Evolutionary conservation across 805 yeast species (phyloP).

Genomic region (Teunomyces panamensis): DNA sequence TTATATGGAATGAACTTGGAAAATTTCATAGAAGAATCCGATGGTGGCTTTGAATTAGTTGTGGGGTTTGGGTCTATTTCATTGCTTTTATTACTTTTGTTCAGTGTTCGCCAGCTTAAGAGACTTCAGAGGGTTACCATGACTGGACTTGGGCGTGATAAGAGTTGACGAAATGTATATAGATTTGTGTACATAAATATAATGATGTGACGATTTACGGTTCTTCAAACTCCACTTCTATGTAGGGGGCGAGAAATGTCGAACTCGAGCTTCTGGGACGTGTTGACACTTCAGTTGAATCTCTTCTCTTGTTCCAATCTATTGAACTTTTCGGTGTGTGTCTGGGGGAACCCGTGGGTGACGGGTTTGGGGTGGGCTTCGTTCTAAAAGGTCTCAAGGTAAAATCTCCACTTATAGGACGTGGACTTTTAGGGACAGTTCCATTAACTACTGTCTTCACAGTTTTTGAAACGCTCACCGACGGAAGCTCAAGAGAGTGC

Average conservation of each 20-base stretch:
- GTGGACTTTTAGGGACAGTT: conserved; percentile 16
- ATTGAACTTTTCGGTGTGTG: conserved; percentile 18
- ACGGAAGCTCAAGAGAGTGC: conserved; percentile 5
- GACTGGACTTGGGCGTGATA: conserved; percentile 37
- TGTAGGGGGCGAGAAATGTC: conserved; percentile 20
- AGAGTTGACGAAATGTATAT: not conserved
- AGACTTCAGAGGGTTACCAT: conserved; percentile 73
- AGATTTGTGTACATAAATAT: not conserved
- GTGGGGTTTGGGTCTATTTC: conserved; percentile 44
- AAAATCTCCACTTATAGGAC: conserved; percentile 29
- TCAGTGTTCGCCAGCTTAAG: conserved; percentile 56
- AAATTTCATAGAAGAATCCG: conserved; percentile 82
- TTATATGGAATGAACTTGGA: conserved; percentile 95
- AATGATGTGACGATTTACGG: conserved; percentile 3
- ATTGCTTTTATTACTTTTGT: conserved; percentile 45
- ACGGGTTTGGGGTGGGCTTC: conserved; percentile 37
- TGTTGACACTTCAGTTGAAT: not conserved
- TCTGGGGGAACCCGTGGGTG: conserved; percentile 38
- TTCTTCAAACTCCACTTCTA: conserved; percentile 29
- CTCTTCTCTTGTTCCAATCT: conserved; percentile 8
- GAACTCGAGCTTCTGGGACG: conserved; percentile 20
- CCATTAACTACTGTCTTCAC: conserved; percentile 1
- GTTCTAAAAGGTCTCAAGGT: conserved; percentile 43
- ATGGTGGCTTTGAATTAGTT: conserved; percentile 58
- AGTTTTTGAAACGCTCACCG: conserved; percentile 1